Conservation (phyloP, 768 basidiomycete genomes). For the Lactarius hengduanensis region DNA sequence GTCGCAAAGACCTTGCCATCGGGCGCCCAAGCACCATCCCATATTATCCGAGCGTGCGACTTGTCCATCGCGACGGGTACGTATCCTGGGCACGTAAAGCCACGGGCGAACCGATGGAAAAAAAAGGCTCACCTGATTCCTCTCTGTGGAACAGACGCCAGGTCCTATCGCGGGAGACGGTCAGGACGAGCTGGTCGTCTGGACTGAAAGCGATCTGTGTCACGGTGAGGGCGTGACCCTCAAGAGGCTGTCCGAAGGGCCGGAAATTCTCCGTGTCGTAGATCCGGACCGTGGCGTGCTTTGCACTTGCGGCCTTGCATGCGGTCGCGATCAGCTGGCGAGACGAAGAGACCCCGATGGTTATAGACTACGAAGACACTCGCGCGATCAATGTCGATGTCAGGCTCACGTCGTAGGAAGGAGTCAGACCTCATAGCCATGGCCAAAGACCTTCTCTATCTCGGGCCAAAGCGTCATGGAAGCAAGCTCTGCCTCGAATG, state of each 20-base stretch:
- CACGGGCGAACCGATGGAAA: not conserved
- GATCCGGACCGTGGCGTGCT: conserved; percentile 87
- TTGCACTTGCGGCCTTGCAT: conserved; percentile 82
- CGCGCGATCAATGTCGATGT: not conserved
- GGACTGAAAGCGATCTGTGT: conserved; percentile 89
- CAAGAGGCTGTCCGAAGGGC: conserved; percentile 65
- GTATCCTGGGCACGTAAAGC: conserved; percentile 45
- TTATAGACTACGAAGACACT: conserved; percentile 58
- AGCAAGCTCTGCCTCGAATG: conserved; percentile 90
- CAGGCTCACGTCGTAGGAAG: not conserved
- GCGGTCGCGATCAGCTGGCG: conserved; percentile 78
- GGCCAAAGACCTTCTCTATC: conserved; percentile 94
- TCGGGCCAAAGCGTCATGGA: conserved; percentile 94
- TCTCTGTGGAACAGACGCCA: conserved; percentile 76
- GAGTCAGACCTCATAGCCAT: conserved; percentile 86
- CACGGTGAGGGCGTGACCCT: conserved; percentile 86
- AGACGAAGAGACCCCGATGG: conserved; percentile 71
- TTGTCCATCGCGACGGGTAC: conserved; percentile 66
- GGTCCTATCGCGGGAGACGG: conserved; percentile 88
- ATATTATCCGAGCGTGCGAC: conserved; percentile 89
- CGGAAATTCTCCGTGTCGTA: conserved; percentile 73
- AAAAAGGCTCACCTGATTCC: conserved; percentile 40
- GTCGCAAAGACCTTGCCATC: conserved; percentile 85
- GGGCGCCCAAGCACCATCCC: conserved; percentile 89
- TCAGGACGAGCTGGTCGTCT: conserved; percentile 73